Conservation (phyloP, 164 flowering plant genomes). For the Warburgia ugandensis region DNA sequence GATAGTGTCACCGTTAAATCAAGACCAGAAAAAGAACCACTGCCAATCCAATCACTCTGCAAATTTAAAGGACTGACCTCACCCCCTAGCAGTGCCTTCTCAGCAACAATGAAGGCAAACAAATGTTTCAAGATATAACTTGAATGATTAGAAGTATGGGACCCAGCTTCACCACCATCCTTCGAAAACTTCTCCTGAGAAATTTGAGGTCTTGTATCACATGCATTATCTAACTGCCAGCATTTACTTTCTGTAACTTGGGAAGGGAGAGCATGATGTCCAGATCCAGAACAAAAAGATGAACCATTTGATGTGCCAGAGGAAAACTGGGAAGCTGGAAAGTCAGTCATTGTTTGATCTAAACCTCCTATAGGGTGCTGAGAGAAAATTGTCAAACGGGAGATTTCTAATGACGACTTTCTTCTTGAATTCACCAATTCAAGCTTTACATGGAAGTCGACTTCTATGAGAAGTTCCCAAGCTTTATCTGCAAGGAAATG, state of each 20-base stretch:
- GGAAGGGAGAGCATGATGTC: slow-evolving; percentile 21
- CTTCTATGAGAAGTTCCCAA: slow-evolving; percentile 48
- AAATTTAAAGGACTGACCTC: slow-evolving; percentile 9
- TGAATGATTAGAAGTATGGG: slow-evolving; percentile 15
- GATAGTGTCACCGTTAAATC: slow-evolving; percentile 57
- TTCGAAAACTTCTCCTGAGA: slow-evolving; percentile 11
- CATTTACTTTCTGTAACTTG: slow-evolving; percentile 12
- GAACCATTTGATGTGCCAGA: slow-evolving; percentile 21
- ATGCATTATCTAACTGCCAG: slow-evolving; percentile 18
- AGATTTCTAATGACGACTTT: slow-evolving; percentile 33
- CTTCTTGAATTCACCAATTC: slow-evolving; percentile 29
- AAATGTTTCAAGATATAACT: slow-evolving; percentile 50
- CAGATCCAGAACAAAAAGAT: slow-evolving; percentile 14
- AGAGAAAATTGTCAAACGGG: slow-evolving; percentile 50
- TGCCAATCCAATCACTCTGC: slow-evolving; percentile 56
- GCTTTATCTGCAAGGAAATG: slow-evolving; percentile 41
- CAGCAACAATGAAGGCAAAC: slow-evolving; percentile 32
- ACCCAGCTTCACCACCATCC: slow-evolving; percentile 10
- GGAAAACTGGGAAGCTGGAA: slow-evolving; percentile 37
- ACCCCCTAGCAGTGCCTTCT: slow-evolving; percentile 28
- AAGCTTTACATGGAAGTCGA: slow-evolving; percentile 34
- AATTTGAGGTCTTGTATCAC: slow-evolving; percentile 25
- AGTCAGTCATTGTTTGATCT: slow-evolving; percentile 19
- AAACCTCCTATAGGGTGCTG: slow-evolving; percentile 16
- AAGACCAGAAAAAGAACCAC: slow-evolving; percentile 60